These are phyloP conservation scores for Leccinum broughii DNA, from an alignment of 768 basidiomycete species.

Conservation along the genomic window DNA sequence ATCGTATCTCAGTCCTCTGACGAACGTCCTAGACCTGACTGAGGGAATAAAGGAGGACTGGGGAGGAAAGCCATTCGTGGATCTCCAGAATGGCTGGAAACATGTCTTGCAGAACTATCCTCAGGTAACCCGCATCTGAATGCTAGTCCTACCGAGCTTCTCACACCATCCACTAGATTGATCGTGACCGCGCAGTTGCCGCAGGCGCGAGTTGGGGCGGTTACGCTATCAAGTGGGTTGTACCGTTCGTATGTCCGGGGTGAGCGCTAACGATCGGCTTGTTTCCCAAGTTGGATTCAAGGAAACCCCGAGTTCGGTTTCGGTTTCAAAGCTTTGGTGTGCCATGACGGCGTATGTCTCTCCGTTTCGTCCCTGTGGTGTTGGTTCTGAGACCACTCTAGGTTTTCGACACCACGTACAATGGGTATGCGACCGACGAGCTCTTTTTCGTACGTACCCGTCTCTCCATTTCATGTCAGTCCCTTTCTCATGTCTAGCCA, in stretches of 20 bases:
- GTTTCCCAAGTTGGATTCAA: slow-evolving; percentile 78
- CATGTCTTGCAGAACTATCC: slow-evolving; percentile 64
- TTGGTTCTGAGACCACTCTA: slow-evolving; percentile 22
- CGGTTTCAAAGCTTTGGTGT: slow-evolving; percentile 87
- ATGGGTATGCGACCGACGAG: slow-evolving; percentile 87
- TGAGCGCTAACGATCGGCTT: slow-evolving; percentile 6
- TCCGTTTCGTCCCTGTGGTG: neutral
- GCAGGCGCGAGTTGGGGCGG: slow-evolving; percentile 88
- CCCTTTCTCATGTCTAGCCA: slow-evolving; percentile 28
- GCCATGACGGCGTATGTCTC: slow-evolving; percentile 81
- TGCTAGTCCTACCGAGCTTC: neutral
- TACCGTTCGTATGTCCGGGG: neutral
- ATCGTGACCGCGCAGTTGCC: slow-evolving; percentile 67
- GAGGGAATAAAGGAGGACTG: slow-evolving; percentile 79
- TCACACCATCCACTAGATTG: slow-evolving; percentile 46
- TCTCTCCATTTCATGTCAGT: neutral
- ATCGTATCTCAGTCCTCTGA: neutral
- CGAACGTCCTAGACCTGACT: slow-evolving; percentile 57
- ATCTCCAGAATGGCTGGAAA: slow-evolving; percentile 75
- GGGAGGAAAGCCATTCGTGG: slow-evolving; percentile 85
- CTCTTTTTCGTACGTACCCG: slow-evolving; percentile 73
- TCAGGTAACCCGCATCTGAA: slow-evolving; percentile 46
- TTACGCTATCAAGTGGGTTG: slow-evolving; percentile 78
- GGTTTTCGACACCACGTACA: slow-evolving; percentile 77
- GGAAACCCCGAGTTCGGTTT: slow-evolving; percentile 88